A percentile compares a stretch with the other conserved stretches of the same genome.
Conservation (phyloP, 257 asterid species). For the Penstemon eatonii region DNA sequence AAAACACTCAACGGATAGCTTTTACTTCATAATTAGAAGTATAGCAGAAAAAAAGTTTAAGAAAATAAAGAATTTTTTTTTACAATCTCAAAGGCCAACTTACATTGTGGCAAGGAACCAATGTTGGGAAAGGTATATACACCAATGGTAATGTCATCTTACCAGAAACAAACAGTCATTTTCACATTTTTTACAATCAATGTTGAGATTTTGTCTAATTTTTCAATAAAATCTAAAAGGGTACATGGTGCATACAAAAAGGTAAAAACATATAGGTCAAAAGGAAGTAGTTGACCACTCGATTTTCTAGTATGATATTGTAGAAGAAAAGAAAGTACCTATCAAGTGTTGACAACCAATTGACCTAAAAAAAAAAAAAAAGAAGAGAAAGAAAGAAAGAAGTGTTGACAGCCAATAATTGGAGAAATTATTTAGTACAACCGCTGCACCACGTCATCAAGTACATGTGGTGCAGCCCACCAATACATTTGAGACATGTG, state of each 20-base stretch:
- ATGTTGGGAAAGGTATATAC: constrained; percentile 56
- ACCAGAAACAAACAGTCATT: no score
- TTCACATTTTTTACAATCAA: no score
- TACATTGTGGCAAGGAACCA: constrained; percentile 36
- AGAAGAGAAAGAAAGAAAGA: no score
- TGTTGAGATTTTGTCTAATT: background rate
- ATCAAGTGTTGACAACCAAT: constrained; percentile 27
- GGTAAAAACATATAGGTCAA: no score
- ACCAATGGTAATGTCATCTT: constrained; percentile 25
- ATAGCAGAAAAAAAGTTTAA: background rate
- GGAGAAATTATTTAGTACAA: no score
- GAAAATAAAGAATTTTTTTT: constrained; percentile 15
- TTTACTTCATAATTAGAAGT: background rate
- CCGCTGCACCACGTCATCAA: no score
- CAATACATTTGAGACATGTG: no score
- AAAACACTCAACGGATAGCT: constrained; percentile 29
- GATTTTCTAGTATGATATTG: constrained; percentile 18
- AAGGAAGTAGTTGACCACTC: constrained; percentile 24
- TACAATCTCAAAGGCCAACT: constrained; percentile 36
- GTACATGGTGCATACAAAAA: background rate
- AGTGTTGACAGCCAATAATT: constrained; percentile 13
- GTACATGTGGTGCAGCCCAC: no score
- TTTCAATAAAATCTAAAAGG: no score
- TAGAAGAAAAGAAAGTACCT: constrained; percentile 5
- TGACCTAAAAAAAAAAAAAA: no score